Evolutionary conservation across 208 protist genomes (phyloP), one percentile per base, ranked within the genome.

Genomic region (Strigomonas oncopelti): DNA sequence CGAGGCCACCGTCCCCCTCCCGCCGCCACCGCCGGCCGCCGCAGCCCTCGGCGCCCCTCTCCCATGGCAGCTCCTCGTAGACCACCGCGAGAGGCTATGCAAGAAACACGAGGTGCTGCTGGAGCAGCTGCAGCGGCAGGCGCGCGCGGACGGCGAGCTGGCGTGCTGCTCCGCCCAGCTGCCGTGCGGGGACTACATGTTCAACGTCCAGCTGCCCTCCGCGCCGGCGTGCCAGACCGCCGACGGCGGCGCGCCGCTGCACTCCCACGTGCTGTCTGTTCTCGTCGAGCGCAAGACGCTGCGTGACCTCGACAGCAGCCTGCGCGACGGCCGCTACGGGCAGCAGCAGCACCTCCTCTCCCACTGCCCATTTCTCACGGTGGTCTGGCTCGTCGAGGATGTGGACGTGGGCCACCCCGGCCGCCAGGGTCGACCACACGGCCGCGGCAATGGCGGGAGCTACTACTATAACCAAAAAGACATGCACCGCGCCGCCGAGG

Each of bases 221-320:
- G n/a, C 1, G 25, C 27, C 8, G 20, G 5, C 55, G 14, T 4
- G 4, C 9, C 3, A 4, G 11, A 18, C 51, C 22, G 28, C 22
- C 22, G 51, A 3, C 3, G 22, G 22, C 13, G 22, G 20, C 5
- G 22, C 1, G 11, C 5, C 1, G 20, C 51, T 55, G 1, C 22
- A 55, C 24, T 55, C 51, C 1, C 42, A 48, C 16, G 42, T 48
- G 29, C 45, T 64, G 25, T 51, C 83, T 4, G 28, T 91, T 11
- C 77, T 90, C 1, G 84, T 94, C 69, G 88, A 94, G 78, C 83
- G 88, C 52, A 94, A 94, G 71, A 94, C 88, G 0, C 68, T 78
- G 2, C 76, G 73, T 4, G 88, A 94, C 57, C 76, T 94, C 45
- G 80, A 87, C 52, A 80, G 80, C 29, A 90, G 84, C 53, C 84